These are phyloP conservation scores for Pestalotiopsis fici DNA, from an alignment of 2,329 filamentous ascomycete genomes.

Conservation along the genomic window DNA sequence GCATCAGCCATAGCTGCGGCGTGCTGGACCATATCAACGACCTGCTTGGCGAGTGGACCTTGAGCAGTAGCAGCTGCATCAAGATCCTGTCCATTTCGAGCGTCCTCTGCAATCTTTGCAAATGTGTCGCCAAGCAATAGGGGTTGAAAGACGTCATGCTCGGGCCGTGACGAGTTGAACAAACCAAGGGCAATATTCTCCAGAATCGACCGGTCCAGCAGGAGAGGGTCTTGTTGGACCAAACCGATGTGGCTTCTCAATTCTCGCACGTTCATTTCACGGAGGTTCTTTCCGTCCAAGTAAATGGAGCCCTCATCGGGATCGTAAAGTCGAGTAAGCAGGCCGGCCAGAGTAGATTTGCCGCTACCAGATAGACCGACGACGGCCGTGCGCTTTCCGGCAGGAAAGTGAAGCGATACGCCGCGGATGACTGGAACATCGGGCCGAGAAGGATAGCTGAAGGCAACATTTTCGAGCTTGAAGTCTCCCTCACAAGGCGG, in stretches of 20 bases:
- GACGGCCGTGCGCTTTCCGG: slow-evolving; percentile 44
- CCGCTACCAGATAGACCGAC: slow-evolving; percentile 52
- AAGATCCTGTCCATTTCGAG: slow-evolving; percentile 52
- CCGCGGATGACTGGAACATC: slow-evolving; percentile 35
- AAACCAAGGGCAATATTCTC: slow-evolving; percentile 40
- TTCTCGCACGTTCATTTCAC: slow-evolving; percentile 45
- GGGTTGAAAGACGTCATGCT: slow-evolving; percentile 36
- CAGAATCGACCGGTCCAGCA: slow-evolving; percentile 33
- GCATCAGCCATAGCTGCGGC: slow-evolving; percentile 62
- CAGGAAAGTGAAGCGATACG: slow-evolving; percentile 32
- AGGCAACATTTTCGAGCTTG: slow-evolving; percentile 34
- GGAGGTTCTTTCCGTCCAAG: slow-evolving; percentile 50
- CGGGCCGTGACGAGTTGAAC: slow-evolving; percentile 31
- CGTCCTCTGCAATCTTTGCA: slow-evolving; percentile 49
- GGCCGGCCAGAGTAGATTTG: slow-evolving; percentile 51
- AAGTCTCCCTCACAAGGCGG: slow-evolving; percentile 42
- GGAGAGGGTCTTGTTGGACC: slow-evolving; percentile 33
- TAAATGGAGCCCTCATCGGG: slow-evolving; percentile 47
- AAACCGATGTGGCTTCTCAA: slow-evolving; percentile 30
- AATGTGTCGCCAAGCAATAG: slow-evolving; percentile 51
- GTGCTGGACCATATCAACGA: slow-evolving; percentile 48
- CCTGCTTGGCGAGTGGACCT: slow-evolving; percentile 45
- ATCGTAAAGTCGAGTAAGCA: slow-evolving; percentile 60
- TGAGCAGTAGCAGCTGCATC: slow-evolving; percentile 41
- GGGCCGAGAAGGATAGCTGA: slow-evolving; percentile 38